Percentiles rank a stretch among this genome's conserved stretches.
phyloP scores from a whole-genome alignment of 225 moss, liverwort and hornwort genomes.

The Antitrichia curtipendula region DNA sequence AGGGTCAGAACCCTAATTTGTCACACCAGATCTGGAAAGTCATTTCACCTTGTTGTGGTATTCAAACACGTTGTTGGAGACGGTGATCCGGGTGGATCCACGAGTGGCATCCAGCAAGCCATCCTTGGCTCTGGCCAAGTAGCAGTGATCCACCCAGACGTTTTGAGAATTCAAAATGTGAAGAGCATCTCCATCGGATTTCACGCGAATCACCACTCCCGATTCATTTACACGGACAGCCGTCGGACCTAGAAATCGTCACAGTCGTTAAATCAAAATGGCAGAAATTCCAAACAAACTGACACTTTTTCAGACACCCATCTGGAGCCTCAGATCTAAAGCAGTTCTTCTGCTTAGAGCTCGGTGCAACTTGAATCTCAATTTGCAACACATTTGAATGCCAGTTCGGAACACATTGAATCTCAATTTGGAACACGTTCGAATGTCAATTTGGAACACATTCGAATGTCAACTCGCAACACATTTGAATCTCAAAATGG shows the following conservation, averaged over 20 bases:
- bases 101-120: slow-evolving; percentile 20
- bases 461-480: background rate
- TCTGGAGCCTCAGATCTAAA: background rate
- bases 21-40: background rate
- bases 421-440: background rate
- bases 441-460: background rate
- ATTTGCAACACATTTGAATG: background rate
- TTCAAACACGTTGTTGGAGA: slow-evolving; percentile 23
- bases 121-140: slow-evolving; percentile 8
- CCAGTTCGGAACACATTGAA: background rate
- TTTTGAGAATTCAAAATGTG: slow-evolving; percentile 1
- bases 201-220: background rate
- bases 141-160: slow-evolving; percentile 34
- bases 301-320: background rate
- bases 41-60: slow-evolving; percentile 19
- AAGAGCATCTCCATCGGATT: slow-evolving; percentile 21
- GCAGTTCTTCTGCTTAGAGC: background rate
- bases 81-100: slow-evolving; percentile 10
- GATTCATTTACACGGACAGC: background rate
- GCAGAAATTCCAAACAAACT: background rate
- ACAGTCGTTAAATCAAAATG: background rate
- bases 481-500: background rate
- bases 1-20: background rate
- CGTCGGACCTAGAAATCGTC: background rate
- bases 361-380: background rate